Base-by-base conservation (phyloP, 2,329 filamentous ascomycete genomes). In the Aspergillus chevalieri region DNA sequence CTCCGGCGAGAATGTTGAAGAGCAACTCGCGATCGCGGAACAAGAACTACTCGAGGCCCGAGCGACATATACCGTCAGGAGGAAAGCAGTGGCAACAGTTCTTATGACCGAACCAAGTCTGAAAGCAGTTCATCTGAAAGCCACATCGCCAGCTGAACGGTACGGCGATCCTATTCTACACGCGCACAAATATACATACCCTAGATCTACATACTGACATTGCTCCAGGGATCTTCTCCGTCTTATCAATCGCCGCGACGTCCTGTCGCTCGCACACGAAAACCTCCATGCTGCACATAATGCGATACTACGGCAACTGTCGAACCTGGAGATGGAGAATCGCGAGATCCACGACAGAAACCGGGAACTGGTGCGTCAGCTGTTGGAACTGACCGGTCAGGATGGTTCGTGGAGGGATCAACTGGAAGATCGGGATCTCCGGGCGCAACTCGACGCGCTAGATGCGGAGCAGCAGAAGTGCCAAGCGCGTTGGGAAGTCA, bases 81-180 rank as follows among this genome's bases (percentile, higher is more conserved):
- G 85, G 64, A 82, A 82, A 52, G 83, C 87, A 19, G 75, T 84
- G 19, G 82, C 86, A 53, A 82, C 78, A 43, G 82, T 88, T 47
- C 69, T 93, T 56, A 81, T 82, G 57, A 83, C 84, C 49, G 85
- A 89, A 59, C 88, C 89, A 6, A 83, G 87, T 38, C 73, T 94
- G 50, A 88, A 87, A 61, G 85, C 89, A 6, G 82, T 92, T 36
- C 87, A 94, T 65, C 74, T 80, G 52, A 83, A 83, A 41, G 80
- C 79, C 10, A 77, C 82, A 15, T 80, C 82, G 2, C 79, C 81
- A 42, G 75, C 84, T 47, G 87, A 93, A 69, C 80, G 82, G 87
- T 88, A 76, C 48, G 66, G 51, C 30, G 10, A 10, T 12, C 26
- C 9, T 28, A 28, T 47, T 24, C 17, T 19, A 43, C 21, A 21